phyloP scores from a whole-genome alignment of 2,329 filamentous ascomycete species.

The Ophiocordyceps polyrhachis-furcata region DNA sequence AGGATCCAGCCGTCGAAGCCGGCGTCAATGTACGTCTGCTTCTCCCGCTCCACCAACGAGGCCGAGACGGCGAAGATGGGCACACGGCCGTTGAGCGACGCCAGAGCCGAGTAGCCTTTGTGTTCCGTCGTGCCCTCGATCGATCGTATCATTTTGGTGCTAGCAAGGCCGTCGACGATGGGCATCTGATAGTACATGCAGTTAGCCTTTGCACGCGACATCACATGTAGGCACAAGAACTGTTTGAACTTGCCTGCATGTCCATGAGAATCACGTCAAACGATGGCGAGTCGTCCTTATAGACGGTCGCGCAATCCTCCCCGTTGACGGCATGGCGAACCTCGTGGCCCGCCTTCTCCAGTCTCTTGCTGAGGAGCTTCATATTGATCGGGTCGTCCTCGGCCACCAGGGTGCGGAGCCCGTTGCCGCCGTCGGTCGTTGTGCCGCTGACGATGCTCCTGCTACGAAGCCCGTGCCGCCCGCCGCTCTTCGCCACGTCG shows the following conservation, averaged over 20 bases:
- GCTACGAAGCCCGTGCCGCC: conserved; percentile 2
- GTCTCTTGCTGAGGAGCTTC: conserved; percentile 58
- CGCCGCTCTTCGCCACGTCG: conserved; percentile 14
- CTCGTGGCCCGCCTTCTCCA: conserved; percentile 57
- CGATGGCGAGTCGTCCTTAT: conserved; percentile 37
- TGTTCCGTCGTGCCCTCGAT: conserved; percentile 38
- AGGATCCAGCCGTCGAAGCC: conserved; percentile 87
- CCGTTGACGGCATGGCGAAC: conserved; percentile 63
- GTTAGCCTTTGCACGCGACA: too few relatives aligned
- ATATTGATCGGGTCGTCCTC: conserved; percentile 83
- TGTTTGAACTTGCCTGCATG: conserved; percentile 54
- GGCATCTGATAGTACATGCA: too few relatives aligned
- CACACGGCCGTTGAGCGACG: conserved; percentile 42
- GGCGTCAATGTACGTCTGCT: conserved; percentile 49
- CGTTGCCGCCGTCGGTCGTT: conserved; percentile 8
- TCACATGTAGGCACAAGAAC: not conserved
- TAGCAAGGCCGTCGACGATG: conserved; percentile 67
- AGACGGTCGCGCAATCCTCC: conserved; percentile 60
- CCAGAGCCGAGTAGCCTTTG: conserved; percentile 36
- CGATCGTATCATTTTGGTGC: conserved; percentile 66
- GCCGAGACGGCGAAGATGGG: conserved; percentile 81
- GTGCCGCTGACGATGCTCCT: conserved; percentile 9
- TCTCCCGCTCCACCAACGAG: conserved; percentile 54
- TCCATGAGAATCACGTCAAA: conserved; percentile 84
- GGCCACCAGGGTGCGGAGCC: conserved; percentile 52